Evolutionary conservation across 352 stramenopile species (phyloP), one percentile per base, ranked within the genome.

Genomic region (Lagenidium sp.): DNA sequence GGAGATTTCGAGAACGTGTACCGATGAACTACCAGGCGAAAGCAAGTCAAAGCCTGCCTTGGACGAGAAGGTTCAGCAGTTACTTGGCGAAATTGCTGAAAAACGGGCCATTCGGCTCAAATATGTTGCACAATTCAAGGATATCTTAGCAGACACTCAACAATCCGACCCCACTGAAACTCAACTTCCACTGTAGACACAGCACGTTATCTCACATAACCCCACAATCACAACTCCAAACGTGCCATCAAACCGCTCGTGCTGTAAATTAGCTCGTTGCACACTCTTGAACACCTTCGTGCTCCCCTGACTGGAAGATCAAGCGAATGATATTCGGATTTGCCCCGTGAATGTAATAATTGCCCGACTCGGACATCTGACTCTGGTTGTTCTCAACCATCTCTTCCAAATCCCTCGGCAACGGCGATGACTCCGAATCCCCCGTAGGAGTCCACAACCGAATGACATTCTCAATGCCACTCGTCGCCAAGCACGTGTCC

Each of bases 391-490:
- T 60, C 3, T 44, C 56, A 16, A 70, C 49, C 48, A 87, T 70
- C 0, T 55, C 55, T 16, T 80, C 65, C 40, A 89, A 39, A 6
- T 87, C 67, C 11, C 66, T 57, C 41, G 73, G 55, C 0, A 45
- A 72, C 10, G 69, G 63, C 2, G 63, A 54, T 19, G 53, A 66
- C 5, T 75, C 65, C 4, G 52, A 49, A 1, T 66, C 55, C 13
- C 59, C 69, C 0, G 62, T 83, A 0, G 80, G 80, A 18, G 57
- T 82, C 80, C 80, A 92, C 32, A 92, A 44, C 5, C 80, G 72
- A 55, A 92, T 76, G 2, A 92, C 77, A 36, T 83, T 71, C 44
- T 92, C 80, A 34, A 92, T 90, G 3, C 80, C 80, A 34, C 77
- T 90, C 10, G 82, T 94, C 16, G 81, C 82, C 15, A 95, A 46